Percentiles rank a stretch among this genome's conserved stretches.
These are phyloP conservation scores for Penicilliopsis zonata DNA, from an alignment of 495 filamentous ascomycete genomes.

Conservation along the genomic window DNA sequence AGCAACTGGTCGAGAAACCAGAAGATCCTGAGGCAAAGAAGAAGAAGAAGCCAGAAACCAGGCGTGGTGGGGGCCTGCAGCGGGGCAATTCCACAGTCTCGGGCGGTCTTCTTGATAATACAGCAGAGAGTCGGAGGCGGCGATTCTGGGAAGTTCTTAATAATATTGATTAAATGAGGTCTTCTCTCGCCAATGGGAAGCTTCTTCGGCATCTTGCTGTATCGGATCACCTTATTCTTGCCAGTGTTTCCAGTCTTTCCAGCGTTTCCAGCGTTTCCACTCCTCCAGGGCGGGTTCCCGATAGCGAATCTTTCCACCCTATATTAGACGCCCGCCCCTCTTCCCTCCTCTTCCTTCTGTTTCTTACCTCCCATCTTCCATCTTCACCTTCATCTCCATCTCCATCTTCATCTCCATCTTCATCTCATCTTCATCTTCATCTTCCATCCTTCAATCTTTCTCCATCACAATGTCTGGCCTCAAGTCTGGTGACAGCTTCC, in stretches of 20 bases:
- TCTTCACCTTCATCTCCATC: constrained; percentile 2
- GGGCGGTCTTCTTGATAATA: constrained; percentile 30
- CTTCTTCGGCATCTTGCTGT: constrained; percentile 36
- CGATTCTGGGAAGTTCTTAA: too few species aligned
- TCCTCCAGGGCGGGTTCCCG: too few species aligned
- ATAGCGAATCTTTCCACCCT: too few species aligned
- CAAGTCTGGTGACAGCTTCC: constrained; percentile 75
- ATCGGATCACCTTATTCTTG: constrained; percentile 27
- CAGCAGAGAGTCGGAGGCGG: constrained; percentile 2
- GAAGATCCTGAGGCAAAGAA: too few species aligned
- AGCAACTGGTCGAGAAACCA: too few species aligned
- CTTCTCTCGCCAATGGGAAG: constrained; percentile 25
- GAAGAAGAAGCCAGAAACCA: too few species aligned
- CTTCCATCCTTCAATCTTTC: constrained; percentile 5
- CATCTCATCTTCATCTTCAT: constrained; percentile 2
- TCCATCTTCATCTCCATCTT: constrained; percentile 3
- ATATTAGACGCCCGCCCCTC: too few species aligned
- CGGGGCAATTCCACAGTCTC: constrained; percentile 14
- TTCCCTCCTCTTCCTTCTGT: constrained; percentile 1
- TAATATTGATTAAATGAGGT: too few species aligned
- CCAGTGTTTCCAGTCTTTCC: constrained; percentile 2
- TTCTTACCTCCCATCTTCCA: background rate
- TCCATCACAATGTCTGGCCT: constrained; percentile 53
- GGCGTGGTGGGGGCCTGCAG: constrained; percentile 5
- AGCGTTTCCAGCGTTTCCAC: constrained; percentile 6